Base-by-base conservation (phyloP, 106 monocot genomes). In the Apostasia ramifera region DNA sequence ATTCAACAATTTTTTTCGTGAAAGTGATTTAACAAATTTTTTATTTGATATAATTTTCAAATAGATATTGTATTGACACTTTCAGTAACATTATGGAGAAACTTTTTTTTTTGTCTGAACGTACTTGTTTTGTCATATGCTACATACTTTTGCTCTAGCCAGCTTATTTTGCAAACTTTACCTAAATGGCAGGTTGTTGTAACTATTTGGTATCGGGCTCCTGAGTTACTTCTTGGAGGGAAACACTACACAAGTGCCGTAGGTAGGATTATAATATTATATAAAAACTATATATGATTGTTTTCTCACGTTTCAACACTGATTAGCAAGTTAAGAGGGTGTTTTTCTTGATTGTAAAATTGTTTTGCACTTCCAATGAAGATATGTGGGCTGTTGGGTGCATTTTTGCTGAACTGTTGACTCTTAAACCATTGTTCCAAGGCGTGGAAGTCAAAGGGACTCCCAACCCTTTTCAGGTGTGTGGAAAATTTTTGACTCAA, bases 321-420 rank as follows among this genome's bases (percentile, higher is more conserved):
- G 10, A 15, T 54, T 9, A 55, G 63, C 46, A 12, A 8, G 8
- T 55, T 54, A 47, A 55, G 54, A 45, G 38, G 45, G 57, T 56
- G 3, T 44, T 63, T 40, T 53, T 53, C 52, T n/a, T 60, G n/a
- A 9, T 46, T 71, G 3, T 11, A 45, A 40, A 45, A 9, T 41
- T 11, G 40, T 66, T 69, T 68, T 70, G 68, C 77, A 75, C 76
- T 48, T 46, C 67, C 52, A 46, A 73, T 70, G 1, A 73, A 98
- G 97, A 98, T 82, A 98, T 90, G 85, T 98, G 97, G 97, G 97
- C 97, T 40, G 89, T 98, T 72, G 97, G 97, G 55, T 98, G 97
- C 61, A 98, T 98, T 74, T 98, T 98, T 82, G 90, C 97, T 41
- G 97, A 98, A 77, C 55, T 98, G 47, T 66, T 98, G 59, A 98